These are phyloP conservation scores for Alternaria triticimaculans DNA, from an alignment of 2,329 filamentous ascomycete genomes.

Conservation along the genomic window DNA sequence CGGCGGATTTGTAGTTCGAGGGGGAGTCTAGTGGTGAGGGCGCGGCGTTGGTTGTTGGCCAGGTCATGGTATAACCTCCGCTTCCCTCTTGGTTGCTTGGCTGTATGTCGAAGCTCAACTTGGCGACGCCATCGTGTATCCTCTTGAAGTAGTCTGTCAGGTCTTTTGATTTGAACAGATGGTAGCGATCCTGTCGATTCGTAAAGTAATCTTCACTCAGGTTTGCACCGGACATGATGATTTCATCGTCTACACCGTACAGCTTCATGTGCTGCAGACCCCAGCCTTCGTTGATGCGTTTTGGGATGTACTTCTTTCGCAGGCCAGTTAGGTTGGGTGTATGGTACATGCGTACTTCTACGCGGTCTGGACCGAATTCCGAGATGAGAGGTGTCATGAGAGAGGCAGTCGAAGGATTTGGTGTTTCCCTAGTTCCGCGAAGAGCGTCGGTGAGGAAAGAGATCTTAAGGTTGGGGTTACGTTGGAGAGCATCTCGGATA, in stretches of 20 bases:
- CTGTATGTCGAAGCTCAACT: conserved; percentile 79
- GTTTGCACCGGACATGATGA: conserved; percentile 90
- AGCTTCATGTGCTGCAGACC: conserved; percentile 99
- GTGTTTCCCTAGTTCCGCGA: conserved; percentile 88
- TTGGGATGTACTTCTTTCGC: conserved; percentile 82
- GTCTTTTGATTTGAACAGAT: conserved; percentile 80
- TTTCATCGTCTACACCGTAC: conserved; percentile 93
- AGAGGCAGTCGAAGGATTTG: conserved; percentile 84
- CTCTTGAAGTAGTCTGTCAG: conserved; percentile 82
- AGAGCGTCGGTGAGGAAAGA: conserved; percentile 92
- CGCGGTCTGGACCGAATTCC: conserved; percentile 82
- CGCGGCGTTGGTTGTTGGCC: conserved; percentile 77
- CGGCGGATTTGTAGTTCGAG: conserved; percentile 70
- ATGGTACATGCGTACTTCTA: conserved; percentile 97
- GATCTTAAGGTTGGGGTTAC: conserved; percentile 77
- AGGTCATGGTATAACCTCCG: conserved; percentile 65
- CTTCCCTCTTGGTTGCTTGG: conserved; percentile 61
- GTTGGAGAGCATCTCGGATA: conserved; percentile 74
- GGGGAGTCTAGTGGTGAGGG: conserved; percentile 77
- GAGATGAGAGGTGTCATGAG: conserved; percentile 81
- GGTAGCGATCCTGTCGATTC: conserved; percentile 92
- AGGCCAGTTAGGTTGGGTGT: conserved; percentile 92
- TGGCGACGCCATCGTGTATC: conserved; percentile 78
- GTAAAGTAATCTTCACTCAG: conserved; percentile 95
- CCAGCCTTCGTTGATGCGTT: conserved; percentile 96